A percentile compares a stretch with the other conserved stretches of the same genome.
phyloP scores from a whole-genome alignment of 768 basidiomycete genomes.

The Lactifluus subvellereus region DNA sequence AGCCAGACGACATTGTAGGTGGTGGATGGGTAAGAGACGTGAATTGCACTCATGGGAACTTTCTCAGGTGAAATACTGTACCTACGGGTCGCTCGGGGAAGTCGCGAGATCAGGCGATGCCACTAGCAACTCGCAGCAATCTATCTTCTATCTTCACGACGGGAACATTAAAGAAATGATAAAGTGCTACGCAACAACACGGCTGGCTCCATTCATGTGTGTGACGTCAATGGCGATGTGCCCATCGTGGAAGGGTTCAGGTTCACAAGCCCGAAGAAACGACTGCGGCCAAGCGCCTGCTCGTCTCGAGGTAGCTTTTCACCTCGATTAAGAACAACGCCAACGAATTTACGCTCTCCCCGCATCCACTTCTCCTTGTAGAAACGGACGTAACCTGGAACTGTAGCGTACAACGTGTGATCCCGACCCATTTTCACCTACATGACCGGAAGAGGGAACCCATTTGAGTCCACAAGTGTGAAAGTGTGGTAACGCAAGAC shows the following conservation, averaged over 20 bases:
- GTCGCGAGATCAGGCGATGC: not conserved
- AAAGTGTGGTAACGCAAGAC: constrained; percentile 8
- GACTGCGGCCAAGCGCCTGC: constrained; percentile 64
- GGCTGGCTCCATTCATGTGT: not conserved
- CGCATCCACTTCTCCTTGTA: constrained; percentile 78
- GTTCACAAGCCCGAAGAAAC: constrained; percentile 76
- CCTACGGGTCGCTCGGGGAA: not conserved
- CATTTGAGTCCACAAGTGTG: constrained; percentile 4
- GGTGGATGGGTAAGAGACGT: not conserved
- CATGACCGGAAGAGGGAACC: not conserved
- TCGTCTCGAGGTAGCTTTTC: constrained; percentile 87
- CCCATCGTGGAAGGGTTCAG: constrained; percentile 34
- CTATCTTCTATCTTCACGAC: not conserved
- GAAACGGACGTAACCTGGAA: constrained; percentile 91
- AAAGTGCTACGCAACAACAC: not conserved
- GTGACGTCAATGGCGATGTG: not conserved
- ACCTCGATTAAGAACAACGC: constrained; percentile 74
- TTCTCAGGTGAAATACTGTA: not conserved
- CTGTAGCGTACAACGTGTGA: constrained; percentile 87
- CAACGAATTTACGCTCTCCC: constrained; percentile 72
- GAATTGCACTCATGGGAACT: not conserved
- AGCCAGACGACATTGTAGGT: constrained; percentile 24
- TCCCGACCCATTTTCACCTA: constrained; percentile 90
- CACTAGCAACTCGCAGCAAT: no score
- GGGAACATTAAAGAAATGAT: not conserved